phyloP scores from a whole-genome alignment of 2,329 filamentous ascomycete genomes.

The Hysterium pulicare region DNA sequence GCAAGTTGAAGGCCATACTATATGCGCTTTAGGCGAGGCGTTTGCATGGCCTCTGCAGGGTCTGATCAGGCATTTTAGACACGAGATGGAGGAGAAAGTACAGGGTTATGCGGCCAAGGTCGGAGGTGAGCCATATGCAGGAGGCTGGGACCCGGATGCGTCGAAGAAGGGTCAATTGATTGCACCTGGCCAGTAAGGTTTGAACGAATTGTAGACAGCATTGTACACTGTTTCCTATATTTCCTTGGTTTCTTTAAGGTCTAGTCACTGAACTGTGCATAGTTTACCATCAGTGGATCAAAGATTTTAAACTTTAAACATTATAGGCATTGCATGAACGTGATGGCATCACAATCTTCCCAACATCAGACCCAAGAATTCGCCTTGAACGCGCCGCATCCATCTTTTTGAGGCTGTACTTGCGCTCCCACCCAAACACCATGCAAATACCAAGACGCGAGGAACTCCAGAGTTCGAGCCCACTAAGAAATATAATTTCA shows the following conservation, averaged over 20 bases:
- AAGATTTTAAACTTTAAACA: conserved; percentile 6
- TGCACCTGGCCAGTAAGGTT: conserved; percentile 76
- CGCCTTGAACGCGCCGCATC: background rate
- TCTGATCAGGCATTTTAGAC: conserved; percentile 95
- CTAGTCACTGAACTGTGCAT: conserved; percentile 33
- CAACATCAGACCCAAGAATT: background rate
- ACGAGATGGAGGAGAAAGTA: conserved; percentile 90
- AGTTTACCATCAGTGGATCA: conserved; percentile 26
- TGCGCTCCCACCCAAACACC: conserved; percentile 2
- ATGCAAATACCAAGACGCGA: background rate
- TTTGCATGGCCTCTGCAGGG: conserved; percentile 99
- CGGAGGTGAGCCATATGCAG: conserved; percentile 73
- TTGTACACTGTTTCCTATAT: conserved; percentile 26
- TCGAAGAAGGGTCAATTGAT: conserved; percentile 77
- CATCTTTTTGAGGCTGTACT: too few relatives aligned
- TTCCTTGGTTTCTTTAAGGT: conserved; percentile 23
- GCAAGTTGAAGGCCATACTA: conserved; percentile 98
- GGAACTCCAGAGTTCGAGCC: background rate
- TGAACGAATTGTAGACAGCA: conserved; percentile 21
- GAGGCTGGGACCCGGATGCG: conserved; percentile 80
- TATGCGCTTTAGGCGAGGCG: conserved; percentile 94
- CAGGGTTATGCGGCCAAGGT: conserved; percentile 69
- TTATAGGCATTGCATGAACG: background rate
- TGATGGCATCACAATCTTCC: background rate
- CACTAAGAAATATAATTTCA: background rate